These are phyloP conservation scores for Mariannaea sp. DNA, from an alignment of 2,329 filamentous ascomycete species.

Conservation along the genomic window DNA sequence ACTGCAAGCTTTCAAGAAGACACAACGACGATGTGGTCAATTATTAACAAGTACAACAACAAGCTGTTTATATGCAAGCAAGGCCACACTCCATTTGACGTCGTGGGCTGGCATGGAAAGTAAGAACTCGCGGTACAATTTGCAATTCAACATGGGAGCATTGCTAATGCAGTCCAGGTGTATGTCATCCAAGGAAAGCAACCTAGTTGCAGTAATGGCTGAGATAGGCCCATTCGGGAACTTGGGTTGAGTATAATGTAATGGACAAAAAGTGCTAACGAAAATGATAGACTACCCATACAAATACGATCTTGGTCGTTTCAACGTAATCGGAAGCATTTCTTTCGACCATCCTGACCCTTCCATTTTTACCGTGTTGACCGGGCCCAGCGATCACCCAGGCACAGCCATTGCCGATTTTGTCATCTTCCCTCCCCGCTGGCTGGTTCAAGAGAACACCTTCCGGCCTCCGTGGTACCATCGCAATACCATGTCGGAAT, in stretches of 20 bases:
- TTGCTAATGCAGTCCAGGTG: slow-evolving; percentile 21
- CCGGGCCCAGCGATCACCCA: slow-evolving; percentile 62
- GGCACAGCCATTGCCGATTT: slow-evolving; percentile 73
- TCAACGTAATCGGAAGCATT: slow-evolving; percentile 74
- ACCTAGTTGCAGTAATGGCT: background rate
- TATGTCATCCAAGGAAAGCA: slow-evolving; percentile 5
- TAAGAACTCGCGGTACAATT: slow-evolving; percentile 59
- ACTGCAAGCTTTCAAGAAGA: slow-evolving; percentile 71
- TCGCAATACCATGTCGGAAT: slow-evolving; percentile 70
- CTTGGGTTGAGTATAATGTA: no score
- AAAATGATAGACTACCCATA: slow-evolving; percentile 55
- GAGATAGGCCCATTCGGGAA: background rate
- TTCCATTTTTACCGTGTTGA: slow-evolving; percentile 75
- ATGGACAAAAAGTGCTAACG: no score
- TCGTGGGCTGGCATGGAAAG: slow-evolving; percentile 81
- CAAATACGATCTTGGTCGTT: slow-evolving; percentile 81
- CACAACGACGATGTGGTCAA: slow-evolving; percentile 48
- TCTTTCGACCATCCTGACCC: slow-evolving; percentile 74
- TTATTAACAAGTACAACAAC: slow-evolving; percentile 69
- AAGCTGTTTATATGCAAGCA: slow-evolving; percentile 62
- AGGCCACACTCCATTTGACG: slow-evolving; percentile 75
- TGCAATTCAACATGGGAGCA: background rate
- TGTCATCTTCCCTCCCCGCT: slow-evolving; percentile 73
- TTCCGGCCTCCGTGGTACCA: slow-evolving; percentile 78
- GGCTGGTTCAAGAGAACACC: slow-evolving; percentile 71